These are phyloP conservation scores for Phoenix roebelenii DNA, from an alignment of 176 grass and related monocot species.

Conservation along the genomic window DNA sequence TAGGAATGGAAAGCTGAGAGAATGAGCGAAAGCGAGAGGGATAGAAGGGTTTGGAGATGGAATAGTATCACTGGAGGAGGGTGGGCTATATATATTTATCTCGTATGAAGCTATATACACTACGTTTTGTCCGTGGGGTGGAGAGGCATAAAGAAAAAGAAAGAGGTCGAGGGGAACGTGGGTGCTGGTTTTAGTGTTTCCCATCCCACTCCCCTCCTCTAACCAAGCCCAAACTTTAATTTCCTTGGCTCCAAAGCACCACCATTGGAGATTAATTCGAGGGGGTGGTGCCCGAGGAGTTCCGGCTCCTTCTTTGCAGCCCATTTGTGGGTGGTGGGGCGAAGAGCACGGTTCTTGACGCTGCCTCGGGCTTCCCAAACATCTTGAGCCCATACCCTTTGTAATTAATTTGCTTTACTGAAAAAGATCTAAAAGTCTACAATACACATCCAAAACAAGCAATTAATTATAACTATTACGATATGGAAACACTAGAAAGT, in stretches of 20 bases:
- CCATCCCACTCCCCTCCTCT: constrained; percentile 62
- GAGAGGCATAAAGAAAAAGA: neutral
- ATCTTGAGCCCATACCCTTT: neutral
- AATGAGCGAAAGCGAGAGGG: constrained; percentile 19
- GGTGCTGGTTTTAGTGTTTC: constrained; percentile 99
- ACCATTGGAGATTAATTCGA: constrained; percentile 38
- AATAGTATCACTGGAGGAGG: neutral
- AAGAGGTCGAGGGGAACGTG: constrained; percentile 82
- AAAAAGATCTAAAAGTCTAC: no score
- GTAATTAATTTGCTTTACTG: no score
- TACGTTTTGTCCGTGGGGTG: neutral
- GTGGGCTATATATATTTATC: constrained; percentile 1
- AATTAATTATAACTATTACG: no score
- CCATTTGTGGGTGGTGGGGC: constrained; percentile 41
- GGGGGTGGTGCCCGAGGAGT: constrained; percentile 32
- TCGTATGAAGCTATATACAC: no score
- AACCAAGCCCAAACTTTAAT: constrained; percentile 43
- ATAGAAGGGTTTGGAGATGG: neutral
- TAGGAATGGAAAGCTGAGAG: constrained; percentile 8
- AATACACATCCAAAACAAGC: no score
- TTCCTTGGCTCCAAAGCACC: constrained; percentile 49
- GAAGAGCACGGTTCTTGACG: constrained; percentile 15
- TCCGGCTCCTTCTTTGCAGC: constrained; percentile 84
- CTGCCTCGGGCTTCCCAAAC: constrained; percentile 14
- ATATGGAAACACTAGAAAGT: no score